Evolutionary conservation across 306 rosid genomes (phyloP).

Genomic region (Castanea sativa): DNA sequence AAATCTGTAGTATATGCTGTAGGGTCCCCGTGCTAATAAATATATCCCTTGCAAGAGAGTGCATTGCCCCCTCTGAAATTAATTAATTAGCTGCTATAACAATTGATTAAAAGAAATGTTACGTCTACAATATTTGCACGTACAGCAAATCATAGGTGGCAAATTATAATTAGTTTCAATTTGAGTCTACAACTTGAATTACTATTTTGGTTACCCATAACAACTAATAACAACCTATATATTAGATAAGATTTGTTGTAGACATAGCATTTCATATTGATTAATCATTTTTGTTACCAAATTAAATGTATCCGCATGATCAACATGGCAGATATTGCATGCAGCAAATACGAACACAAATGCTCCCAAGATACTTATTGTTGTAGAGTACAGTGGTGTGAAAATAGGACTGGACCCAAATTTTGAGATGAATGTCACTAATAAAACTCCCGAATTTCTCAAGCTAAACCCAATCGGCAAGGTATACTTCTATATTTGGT

Average conservation of each 20-base stretch:
- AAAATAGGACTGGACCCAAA: constrained; percentile 42
- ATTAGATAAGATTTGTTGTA: no score
- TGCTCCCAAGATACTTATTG: constrained; percentile 54
- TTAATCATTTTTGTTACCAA: neutral
- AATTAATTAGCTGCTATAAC: neutral
- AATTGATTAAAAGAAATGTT: no score
- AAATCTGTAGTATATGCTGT: no score
- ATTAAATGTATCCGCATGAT: neutral
- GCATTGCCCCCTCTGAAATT: neutral
- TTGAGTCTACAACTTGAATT: no score
- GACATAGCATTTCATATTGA: neutral
- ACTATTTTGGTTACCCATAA: no score
- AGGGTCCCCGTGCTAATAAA: no score
- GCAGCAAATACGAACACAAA: constrained; percentile 48
- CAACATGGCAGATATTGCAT: constrained; percentile 53
- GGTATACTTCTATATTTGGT: constrained; percentile 28
- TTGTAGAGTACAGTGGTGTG: constrained; percentile 57
- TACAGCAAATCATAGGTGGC: no score
- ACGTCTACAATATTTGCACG: no score
- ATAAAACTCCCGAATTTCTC: constrained; percentile 66
- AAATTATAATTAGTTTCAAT: no score
- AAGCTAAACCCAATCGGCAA: constrained; percentile 85
- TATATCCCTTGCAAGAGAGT: neutral
- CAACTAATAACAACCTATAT: no score
- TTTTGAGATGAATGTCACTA: constrained; percentile 70